Conservation (phyloP, 2,329 filamentous ascomycete genomes). For the Xylariaceae sp. region DNA sequence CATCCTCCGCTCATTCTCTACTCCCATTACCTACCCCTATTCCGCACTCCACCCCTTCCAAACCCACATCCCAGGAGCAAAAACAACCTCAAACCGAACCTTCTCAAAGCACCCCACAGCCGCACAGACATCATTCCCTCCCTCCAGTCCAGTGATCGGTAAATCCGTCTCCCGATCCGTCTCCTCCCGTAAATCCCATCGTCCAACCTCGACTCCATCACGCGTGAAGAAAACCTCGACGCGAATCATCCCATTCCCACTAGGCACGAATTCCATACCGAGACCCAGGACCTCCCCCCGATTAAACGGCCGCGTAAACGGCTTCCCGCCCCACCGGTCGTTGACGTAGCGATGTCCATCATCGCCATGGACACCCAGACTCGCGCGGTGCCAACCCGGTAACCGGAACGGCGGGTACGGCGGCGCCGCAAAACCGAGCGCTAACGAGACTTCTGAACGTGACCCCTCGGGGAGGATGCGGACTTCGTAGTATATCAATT, state of each 20-base stretch:
- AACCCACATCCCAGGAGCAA: constrained; percentile 55
- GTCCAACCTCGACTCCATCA: constrained; percentile 53
- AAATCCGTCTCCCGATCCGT: constrained; percentile 57
- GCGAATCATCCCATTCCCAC: constrained; percentile 36
- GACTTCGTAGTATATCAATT: constrained; percentile 69
- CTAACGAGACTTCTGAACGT: constrained; percentile 45
- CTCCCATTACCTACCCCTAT: background rate
- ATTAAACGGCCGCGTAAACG: constrained; percentile 61
- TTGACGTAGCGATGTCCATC: constrained; percentile 74
- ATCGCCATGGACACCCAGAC: constrained; percentile 71
- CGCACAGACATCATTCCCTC: constrained; percentile 64
- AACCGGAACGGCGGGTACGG: constrained; percentile 74
- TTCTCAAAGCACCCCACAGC: constrained; percentile 69
- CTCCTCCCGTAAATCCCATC: constrained; percentile 73
- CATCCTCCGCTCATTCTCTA: too few relatives aligned
- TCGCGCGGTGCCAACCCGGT: constrained; percentile 75
- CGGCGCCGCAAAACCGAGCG: constrained; percentile 64
- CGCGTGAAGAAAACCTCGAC: constrained; percentile 66
- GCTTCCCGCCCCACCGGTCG: constrained; percentile 65
- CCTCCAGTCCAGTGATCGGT: constrained; percentile 62
- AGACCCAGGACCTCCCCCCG: constrained; percentile 63
- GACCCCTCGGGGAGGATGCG: constrained; percentile 41
- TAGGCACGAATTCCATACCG: constrained; percentile 57
- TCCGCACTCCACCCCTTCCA: constrained; percentile 36
- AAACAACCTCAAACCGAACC: constrained; percentile 63